Conservation (phyloP, 352 stramenopile genomes). For the Pythium plurisporium region DNA sequence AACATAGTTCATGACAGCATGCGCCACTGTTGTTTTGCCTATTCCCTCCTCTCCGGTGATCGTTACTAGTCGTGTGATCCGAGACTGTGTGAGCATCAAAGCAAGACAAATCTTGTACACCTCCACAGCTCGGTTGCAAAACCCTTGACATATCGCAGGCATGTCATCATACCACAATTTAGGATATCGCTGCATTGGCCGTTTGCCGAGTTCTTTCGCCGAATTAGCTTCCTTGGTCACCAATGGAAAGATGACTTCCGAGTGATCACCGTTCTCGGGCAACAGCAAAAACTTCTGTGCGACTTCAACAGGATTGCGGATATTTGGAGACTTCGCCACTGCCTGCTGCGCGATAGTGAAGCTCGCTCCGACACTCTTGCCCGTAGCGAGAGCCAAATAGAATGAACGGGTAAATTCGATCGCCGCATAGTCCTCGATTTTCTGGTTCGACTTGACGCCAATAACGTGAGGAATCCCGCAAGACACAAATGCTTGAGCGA, state of each 20-base stretch:
- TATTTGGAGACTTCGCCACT: constrained; percentile 74
- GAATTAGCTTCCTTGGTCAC: constrained; percentile 40
- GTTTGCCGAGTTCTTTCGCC: constrained; percentile 39
- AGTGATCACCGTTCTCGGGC: constrained; percentile 71
- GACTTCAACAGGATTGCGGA: constrained; percentile 59
- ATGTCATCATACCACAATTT: constrained; percentile 79
- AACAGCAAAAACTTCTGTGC: constrained; percentile 75
- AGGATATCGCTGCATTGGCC: constrained; percentile 58
- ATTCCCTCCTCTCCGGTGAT: constrained; percentile 74
- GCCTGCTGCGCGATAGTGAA: constrained; percentile 75
- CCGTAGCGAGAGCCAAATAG: constrained; percentile 70
- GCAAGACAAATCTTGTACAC: constrained; percentile 81
- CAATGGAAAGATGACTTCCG: constrained; percentile 78
- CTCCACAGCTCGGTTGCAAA: constrained; percentile 72
- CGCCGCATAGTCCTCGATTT: constrained; percentile 85
- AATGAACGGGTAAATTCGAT: constrained; percentile 85
- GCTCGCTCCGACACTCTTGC: constrained; percentile 64
- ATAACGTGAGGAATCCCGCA: constrained; percentile 91
- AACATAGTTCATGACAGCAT: constrained; percentile 75
- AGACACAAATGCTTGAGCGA: constrained; percentile 82
- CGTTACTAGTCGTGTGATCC: constrained; percentile 70
- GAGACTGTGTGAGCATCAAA: constrained; percentile 72
- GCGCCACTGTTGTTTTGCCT: constrained; percentile 68
- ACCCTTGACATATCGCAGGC: constrained; percentile 71
- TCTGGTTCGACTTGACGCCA: constrained; percentile 78